Conservation (phyloP, 192 early-diverging fungal genomes). For the Coemansia sp. region DNA sequence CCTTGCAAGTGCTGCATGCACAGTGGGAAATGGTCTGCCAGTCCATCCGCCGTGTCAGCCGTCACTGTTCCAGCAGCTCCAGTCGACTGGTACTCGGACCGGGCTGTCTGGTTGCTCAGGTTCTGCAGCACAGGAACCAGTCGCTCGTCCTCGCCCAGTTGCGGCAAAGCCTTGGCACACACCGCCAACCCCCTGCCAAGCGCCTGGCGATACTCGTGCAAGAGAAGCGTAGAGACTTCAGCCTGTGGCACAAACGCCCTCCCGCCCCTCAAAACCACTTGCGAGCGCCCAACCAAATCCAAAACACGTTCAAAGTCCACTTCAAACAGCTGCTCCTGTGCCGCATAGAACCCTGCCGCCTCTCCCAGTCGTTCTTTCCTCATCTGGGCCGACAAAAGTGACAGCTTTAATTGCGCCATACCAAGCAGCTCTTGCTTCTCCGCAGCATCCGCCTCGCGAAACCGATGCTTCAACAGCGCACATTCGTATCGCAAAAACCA, state of each 20-base stretch:
- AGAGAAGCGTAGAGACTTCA: conserved; percentile 68
- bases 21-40: conserved; percentile 75
- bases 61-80: conserved; percentile 55
- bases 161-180: conserved; percentile 74
- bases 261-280: conserved; percentile 61
- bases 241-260: conserved; percentile 69
- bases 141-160: conserved; percentile 90
- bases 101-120: conserved; percentile 76
- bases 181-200: conserved; percentile 54
- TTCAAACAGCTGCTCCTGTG: conserved; percentile 47
- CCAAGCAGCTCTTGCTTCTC: conserved; percentile 39
- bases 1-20: conserved; percentile 87
- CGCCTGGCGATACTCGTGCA: conserved; percentile 69
- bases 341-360: conserved; percentile 23
- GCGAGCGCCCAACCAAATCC: conserved; percentile 57
- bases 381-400: too few relatives aligned
- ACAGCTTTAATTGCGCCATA: conserved; percentile 19
- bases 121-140: conserved; percentile 83
- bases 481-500: conserved; percentile 76
- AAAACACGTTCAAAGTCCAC: conserved; percentile 70
- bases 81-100: conserved; percentile 60
- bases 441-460: conserved; percentile 49
- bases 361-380: conserved; percentile 10
- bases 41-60: conserved; percentile 64
- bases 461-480: conserved; percentile 62